Evolutionary conservation across 1,284 basidiomycete species (phyloP), one percentile per base, ranked within the genome.

Genomic region (Leccinum pachyderme): DNA sequence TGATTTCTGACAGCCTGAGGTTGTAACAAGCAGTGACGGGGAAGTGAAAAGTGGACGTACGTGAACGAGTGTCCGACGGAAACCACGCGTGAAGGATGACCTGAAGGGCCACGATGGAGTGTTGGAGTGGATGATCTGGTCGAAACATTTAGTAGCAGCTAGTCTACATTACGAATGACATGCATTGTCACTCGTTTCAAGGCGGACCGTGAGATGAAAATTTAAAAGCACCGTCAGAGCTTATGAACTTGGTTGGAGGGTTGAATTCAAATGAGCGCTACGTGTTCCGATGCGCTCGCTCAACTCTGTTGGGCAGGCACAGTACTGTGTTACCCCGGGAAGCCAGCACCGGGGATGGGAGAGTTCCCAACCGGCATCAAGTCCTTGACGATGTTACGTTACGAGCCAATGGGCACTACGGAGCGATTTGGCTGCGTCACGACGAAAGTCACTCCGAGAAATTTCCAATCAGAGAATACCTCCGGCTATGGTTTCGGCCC

Each of bases 281-380:
- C 25, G 25, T 27, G 25, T 22, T 49, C 63, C 66, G 63, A 65
- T 48, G 39, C 37, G 39, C 39, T 47, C 62, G 59, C 62, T 52
- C 50, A 45, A 7, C 44, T 55, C 55, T 46, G 55, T 59, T 62
- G 29, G 59, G 56, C 50, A 11, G 39, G 39, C 18, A 41, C 29
- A 33, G 9, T 32, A 5, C 27, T 0, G 18, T 44, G 25, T 44
- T 24, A 7, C 24, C 43, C 13, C 43, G 25, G 28, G 25, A 7
- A 46, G 44, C 7, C 13, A 11, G 24, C 44, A 46, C 41, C 2
- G n/a, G n/a, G 35, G 37, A 11, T 39, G 37, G 18, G 18, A 3
- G 22, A 18, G 39, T 22, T 12, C 39, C 18, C 18, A 18, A 22
- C 22, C 39, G 44, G 58, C 51, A 47, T 44, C n/a, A 43, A 13